Evolutionary conservation across 768 basidiomycete species (phyloP).

Genomic region (Postia placenta): DNA sequence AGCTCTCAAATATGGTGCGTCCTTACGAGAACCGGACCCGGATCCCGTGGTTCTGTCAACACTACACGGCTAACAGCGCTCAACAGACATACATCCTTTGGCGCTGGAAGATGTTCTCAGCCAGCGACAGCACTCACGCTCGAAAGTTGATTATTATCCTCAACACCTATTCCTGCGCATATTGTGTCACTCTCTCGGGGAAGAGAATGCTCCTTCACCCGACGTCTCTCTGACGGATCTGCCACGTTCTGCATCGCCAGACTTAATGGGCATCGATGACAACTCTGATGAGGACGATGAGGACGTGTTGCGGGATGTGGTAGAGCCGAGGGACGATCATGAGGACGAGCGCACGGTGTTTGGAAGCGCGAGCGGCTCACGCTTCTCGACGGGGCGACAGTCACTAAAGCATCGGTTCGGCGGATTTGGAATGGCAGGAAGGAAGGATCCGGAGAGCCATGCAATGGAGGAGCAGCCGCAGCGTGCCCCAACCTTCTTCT

Average conservation of each 20-base stretch:
- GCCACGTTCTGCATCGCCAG: constrained; percentile 31
- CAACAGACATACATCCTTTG: constrained; percentile 59
- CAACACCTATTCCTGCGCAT: constrained; percentile 68
- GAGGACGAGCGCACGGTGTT: constrained; percentile 27
- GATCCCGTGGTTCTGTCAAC: background rate
- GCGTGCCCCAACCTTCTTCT: constrained; percentile 4
- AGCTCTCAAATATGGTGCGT: constrained; percentile 56
- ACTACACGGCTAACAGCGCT: background rate
- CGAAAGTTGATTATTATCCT: constrained; percentile 65
- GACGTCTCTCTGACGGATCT: constrained; percentile 19
- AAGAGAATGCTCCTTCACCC: constrained; percentile 13
- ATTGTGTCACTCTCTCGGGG: constrained; percentile 52
- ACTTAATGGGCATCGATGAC: constrained; percentile 12
- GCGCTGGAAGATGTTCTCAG: constrained; percentile 68
- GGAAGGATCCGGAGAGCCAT: constrained; percentile 11
- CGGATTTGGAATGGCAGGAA: background rate
- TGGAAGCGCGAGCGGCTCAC: constrained; percentile 17
- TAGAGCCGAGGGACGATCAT: constrained; percentile 11
- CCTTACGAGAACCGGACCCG: background rate
- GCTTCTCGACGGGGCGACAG: constrained; percentile 19
- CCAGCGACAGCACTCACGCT: constrained; percentile 45
- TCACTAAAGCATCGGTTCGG: constrained; percentile 10
- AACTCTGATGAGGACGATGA: constrained; percentile 19
- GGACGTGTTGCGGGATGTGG: constrained; percentile 26
- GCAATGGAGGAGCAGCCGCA: constrained; percentile 1